A percentile compares a stretch with the other conserved stretches of the same genome.
Conservation (phyloP, 202 grass and related monocot species). For the Zizania palustris region DNA sequence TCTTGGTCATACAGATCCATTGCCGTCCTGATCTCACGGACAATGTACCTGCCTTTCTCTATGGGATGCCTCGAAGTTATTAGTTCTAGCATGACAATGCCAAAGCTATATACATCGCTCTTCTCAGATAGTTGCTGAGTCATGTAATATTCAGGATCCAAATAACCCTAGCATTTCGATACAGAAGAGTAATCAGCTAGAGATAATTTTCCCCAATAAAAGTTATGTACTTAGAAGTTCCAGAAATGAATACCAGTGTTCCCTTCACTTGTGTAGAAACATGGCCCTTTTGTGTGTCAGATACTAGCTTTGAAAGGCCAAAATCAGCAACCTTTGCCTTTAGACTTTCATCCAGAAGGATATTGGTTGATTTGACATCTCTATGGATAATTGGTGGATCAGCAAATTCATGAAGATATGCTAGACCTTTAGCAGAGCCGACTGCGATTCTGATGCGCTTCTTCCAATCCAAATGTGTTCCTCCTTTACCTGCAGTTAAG, state of each 20-base stretch:
- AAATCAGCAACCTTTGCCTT: constrained; percentile 77
- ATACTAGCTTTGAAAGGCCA: constrained; percentile 68
- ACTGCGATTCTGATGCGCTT: constrained; percentile 54
- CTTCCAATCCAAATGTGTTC: constrained; percentile 56
- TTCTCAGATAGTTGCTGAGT: constrained; percentile 74
- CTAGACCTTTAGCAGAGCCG: constrained; percentile 67
- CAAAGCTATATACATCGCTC: constrained; percentile 77
- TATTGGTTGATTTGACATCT: constrained; percentile 77
- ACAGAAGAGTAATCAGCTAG: constrained; percentile 37
- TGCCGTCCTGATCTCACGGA: constrained; percentile 57
- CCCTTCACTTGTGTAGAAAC: constrained; percentile 77
- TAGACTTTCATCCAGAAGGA: constrained; percentile 63
- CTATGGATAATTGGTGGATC: constrained; percentile 74
- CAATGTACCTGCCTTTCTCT: constrained; percentile 65
- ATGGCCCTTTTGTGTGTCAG: constrained; percentile 54
- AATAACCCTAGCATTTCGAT: constrained; percentile 58
- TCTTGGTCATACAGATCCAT: constrained; percentile 63
- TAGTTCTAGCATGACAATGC: constrained; percentile 72
- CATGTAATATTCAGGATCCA: constrained; percentile 84
- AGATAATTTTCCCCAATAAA: not conserved
- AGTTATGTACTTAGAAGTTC: not conserved
- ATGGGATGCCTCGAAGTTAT: constrained; percentile 65
- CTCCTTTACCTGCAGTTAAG: constrained; percentile 51
- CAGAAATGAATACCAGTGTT: constrained; percentile 60
- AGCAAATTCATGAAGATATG: constrained; percentile 77